These are phyloP conservation scores for Microthyrium microscopicum DNA, from an alignment of 2,329 filamentous ascomycete genomes.

Conservation along the genomic window DNA sequence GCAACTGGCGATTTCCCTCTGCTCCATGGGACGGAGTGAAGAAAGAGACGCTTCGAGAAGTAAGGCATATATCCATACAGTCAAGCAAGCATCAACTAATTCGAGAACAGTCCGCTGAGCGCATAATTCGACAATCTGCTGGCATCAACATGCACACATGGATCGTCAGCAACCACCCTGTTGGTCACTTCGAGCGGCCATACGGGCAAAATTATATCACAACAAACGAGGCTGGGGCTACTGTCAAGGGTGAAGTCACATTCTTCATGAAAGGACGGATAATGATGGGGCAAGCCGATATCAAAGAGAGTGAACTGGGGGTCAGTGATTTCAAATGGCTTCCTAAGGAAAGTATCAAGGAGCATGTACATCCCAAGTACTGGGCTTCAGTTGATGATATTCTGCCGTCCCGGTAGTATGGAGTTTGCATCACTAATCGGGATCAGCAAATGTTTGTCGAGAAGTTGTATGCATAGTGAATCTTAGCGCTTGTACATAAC, in stretches of 20 bases:
- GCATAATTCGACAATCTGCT: slow-evolving; percentile 58
- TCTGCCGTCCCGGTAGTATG: slow-evolving; percentile 52
- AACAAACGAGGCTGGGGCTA: slow-evolving; percentile 13
- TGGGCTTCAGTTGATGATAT: slow-evolving; percentile 65
- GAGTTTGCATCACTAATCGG: too few species aligned
- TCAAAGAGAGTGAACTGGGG: slow-evolving; percentile 53
- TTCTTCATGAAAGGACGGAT: slow-evolving; percentile 97
- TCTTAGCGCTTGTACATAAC: too few species aligned
- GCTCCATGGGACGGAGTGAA: slow-evolving; percentile 49
- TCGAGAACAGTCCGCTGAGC: slow-evolving; percentile 53
- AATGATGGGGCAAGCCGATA: slow-evolving; percentile 85
- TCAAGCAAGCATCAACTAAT: too few species aligned
- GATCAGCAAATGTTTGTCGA: too few species aligned
- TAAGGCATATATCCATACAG: slow-evolving; percentile 29
- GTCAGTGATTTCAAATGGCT: slow-evolving; percentile 83
- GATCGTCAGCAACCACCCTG: slow-evolving; percentile 80
- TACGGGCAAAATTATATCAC: slow-evolving; percentile 9
- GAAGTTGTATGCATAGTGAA: too few species aligned
- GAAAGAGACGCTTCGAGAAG: slow-evolving; percentile 67
- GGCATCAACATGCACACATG: slow-evolving; percentile 98
- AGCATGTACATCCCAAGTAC: slow-evolving; percentile 49
- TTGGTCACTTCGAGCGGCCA: slow-evolving; percentile 52
- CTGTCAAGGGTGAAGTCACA: slow-evolving; percentile 54
- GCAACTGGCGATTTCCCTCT: slow-evolving; percentile 67
- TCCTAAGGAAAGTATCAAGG: slow-evolving; percentile 69